phyloP scores from a whole-genome alignment of 352 stramenopile genomes.

The Phytophthora aleatoria region DNA sequence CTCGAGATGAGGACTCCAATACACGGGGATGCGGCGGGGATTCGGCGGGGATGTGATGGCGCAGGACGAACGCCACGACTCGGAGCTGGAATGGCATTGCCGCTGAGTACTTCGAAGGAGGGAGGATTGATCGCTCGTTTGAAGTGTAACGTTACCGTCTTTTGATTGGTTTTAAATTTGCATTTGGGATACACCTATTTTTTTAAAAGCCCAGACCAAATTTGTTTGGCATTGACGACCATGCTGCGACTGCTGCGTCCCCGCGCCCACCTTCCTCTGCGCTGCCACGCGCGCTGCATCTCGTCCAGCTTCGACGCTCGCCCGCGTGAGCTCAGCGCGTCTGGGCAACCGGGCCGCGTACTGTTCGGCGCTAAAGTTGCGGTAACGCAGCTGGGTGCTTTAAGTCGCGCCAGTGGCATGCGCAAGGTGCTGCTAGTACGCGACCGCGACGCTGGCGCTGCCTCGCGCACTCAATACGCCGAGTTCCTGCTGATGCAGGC shows the following conservation, averaged over 20 bases:
- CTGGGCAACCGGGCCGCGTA: constrained; percentile 47
- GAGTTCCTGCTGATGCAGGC: constrained; percentile 76
- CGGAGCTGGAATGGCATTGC: neutral
- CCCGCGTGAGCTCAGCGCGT: constrained; percentile 44
- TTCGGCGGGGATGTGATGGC: neutral
- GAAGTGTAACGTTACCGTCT: too few species aligned
- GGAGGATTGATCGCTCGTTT: too few species aligned
- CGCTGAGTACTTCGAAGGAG: too few species aligned
- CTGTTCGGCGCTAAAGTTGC: constrained; percentile 58
- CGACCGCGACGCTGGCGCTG: constrained; percentile 58
- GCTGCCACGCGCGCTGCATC: constrained; percentile 22
- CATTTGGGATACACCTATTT: too few species aligned
- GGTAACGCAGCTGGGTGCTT: constrained; percentile 39
- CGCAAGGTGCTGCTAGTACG: constrained; percentile 75
- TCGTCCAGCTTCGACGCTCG: constrained; percentile 48
- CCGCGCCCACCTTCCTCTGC: neutral
- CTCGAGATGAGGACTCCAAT: constrained; percentile 3
- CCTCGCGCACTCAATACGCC: constrained; percentile 63
- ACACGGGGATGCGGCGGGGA: constrained; percentile 1
- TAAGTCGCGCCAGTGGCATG: constrained; percentile 49
- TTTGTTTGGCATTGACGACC: neutral
- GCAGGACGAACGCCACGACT: constrained; percentile 4
- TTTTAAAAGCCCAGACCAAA: too few species aligned
- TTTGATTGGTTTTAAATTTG: too few species aligned
- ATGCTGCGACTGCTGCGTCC: neutral